Base-by-base conservation (phyloP, 306 rosid genomes). In the Leucaena leucocephala region DNA sequence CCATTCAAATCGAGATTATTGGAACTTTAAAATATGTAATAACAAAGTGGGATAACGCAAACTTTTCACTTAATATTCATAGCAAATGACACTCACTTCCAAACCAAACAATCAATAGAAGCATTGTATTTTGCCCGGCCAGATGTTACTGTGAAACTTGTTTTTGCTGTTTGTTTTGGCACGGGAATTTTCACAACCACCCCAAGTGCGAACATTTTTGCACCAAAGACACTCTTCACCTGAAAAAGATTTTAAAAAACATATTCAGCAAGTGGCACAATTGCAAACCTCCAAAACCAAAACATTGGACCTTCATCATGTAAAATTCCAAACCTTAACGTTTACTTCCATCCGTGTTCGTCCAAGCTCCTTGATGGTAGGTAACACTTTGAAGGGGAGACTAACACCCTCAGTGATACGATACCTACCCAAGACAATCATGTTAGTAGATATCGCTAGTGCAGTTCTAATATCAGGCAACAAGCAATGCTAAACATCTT, bases 321-420 rank as follows among this genome's bases (percentile, higher is more conserved):
- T 46, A 78, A 70, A 72, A 43, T 40, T 55, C 83, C 86, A 65
- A 65, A 91, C 98, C 98, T 93, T 93, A 57, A 93, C 97, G 70
- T 93, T 93, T 74, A 93, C 98, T 93, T 93, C 98, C 91, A 93
- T 85, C 33, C 94, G 86, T 59, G 98, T 91, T 84, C 97, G 84
- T 78, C 98, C 94, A 54, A 91, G 94, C 77, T 93, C 98, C 84
- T 93, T 93, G 70, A 91, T 91, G 68, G 98, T 91, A 59, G 98
- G 97, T 83, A 93, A 77, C 50, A 93, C 98, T 55, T 92, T 91
- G 86, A 93, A 91, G 16, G 98, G 98, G 85, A 93, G 98, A 87
- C 91, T 93, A 63, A 93, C 97, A 44, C 98, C 97, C 89, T 93
- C 98, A 33, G 98, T 93, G 58, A 93, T 93, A 71, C 97, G 98